Evolutionary conservation across 202 grass and related monocot species (phyloP).

Genomic region (Panicum virgatum): DNA sequence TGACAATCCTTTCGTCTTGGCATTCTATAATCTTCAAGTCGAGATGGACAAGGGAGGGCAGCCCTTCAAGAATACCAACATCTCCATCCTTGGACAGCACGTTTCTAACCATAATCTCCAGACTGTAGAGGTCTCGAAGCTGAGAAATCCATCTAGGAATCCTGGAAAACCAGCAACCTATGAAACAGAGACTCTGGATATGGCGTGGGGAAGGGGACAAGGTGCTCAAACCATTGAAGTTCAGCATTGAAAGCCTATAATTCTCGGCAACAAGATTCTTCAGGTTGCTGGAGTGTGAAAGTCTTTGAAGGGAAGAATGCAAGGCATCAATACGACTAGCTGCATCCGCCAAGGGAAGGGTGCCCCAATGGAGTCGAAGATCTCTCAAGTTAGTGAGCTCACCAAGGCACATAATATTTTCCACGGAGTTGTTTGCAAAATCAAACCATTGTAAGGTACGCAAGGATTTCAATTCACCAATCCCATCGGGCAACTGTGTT

Average conservation of each 20-base stretch:
- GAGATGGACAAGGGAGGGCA: slow-evolving; percentile 1
- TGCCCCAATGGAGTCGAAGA: neutral
- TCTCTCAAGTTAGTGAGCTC: neutral
- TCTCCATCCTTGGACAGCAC: neutral
- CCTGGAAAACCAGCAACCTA: neutral
- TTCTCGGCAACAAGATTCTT: no score
- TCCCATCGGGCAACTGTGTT: neutral
- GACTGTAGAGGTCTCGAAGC: neutral
- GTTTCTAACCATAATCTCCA: no score
- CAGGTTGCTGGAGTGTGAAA: no score
- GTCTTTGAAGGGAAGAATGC: no score
- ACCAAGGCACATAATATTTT: neutral
- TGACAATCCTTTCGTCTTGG: neutral
- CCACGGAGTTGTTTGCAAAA: no score
- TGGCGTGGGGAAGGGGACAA: no score
- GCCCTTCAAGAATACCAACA: neutral
- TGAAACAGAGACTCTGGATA: no score
- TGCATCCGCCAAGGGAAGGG: no score
- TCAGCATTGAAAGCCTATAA: no score
- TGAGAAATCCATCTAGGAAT: neutral
- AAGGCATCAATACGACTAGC: no score
- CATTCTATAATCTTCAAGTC: neutral
- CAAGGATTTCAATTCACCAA: neutral
- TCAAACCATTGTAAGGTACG: no score
- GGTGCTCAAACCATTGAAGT: no score